Percentiles rank a stretch among this genome's conserved stretches.
Evolutionary conservation across 2,329 filamentous ascomycete genomes (phyloP).

Genomic region (Penicillium paneum): DNA sequence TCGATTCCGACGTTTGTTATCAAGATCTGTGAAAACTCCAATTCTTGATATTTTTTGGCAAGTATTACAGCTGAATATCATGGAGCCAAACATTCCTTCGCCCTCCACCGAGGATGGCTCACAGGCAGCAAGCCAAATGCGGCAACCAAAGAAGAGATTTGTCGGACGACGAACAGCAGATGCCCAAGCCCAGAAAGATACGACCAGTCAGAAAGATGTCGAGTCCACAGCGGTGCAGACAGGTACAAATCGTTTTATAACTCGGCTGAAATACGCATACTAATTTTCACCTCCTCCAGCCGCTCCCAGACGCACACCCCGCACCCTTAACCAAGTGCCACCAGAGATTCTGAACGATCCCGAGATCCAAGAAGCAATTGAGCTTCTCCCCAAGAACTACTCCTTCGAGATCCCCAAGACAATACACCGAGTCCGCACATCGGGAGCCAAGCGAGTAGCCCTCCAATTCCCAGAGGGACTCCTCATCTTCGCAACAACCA

Average conservation of each 20-base stretch:
- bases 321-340: slow-evolving; percentile 88
- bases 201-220: slow-evolving; percentile 58
- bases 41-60: not conserved
- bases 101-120: not conserved
- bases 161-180: slow-evolving; percentile 74
- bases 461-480: slow-evolving; percentile 97
- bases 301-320: slow-evolving; percentile 67
- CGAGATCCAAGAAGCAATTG: slow-evolving; percentile 81
- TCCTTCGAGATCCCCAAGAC: slow-evolving; percentile 98
- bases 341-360: slow-evolving; percentile 79
- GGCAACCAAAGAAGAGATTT: slow-evolving; percentile 87
- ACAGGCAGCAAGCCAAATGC: slow-evolving; percentile 29
- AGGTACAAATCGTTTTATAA: slow-evolving; percentile 26
- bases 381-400: slow-evolving; percentile 89
- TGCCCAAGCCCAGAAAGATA: slow-evolving; percentile 54
- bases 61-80: not conserved
- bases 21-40: not conserved
- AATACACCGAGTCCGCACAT: slow-evolving; percentile 84
- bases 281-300: slow-evolving; percentile 47
- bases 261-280: not conserved
- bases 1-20: not conserved
- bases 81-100: not conserved
- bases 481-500: slow-evolving; percentile 91
- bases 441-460: slow-evolving; percentile 76
- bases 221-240: slow-evolving; percentile 55